Evolutionary conservation across 139 green algal species (phyloP).

Genomic region (Diplosphaera chodatii): DNA sequence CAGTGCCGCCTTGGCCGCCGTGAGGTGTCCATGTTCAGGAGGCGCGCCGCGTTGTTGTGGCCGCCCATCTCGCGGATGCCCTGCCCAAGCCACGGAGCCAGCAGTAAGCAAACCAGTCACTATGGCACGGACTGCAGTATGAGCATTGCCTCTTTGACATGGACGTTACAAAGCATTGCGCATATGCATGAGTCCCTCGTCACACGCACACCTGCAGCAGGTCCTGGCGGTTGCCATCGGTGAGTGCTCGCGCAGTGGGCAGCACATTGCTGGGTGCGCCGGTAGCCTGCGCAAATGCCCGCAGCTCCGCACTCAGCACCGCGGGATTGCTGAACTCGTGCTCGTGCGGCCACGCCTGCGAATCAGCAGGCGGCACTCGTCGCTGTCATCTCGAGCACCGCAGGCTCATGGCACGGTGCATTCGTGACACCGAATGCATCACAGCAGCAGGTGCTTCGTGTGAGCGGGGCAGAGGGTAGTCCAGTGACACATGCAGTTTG

Average conservation of each 20-base stretch:
- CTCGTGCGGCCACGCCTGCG: background rate
- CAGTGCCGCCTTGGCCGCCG: conserved; percentile 1
- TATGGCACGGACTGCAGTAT: too few species aligned
- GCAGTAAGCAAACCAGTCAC: too few species aligned
- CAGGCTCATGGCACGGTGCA: too few species aligned
- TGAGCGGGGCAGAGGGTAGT: too few species aligned
- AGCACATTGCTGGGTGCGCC: background rate
- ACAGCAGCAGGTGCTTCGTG: too few species aligned
- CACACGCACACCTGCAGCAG: background rate
- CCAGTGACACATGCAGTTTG: too few species aligned
- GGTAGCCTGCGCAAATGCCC: background rate
- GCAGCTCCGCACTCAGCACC: conserved; percentile 11
- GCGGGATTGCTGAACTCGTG: background rate
- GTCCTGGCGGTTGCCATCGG: conserved; percentile 6
- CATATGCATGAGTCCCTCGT: too few species aligned
- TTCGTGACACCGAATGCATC: too few species aligned
- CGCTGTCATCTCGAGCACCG: too few species aligned
- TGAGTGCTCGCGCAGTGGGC: conserved; percentile 12
- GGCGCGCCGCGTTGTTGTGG: background rate
- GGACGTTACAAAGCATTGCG: too few species aligned
- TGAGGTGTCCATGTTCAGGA: conserved; percentile 2
- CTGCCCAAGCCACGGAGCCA: conserved; percentile 4
- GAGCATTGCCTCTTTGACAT: too few species aligned
- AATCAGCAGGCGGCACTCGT: too few species aligned
- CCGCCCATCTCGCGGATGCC: conserved; percentile 10